Conservation (phyloP, 2,329 filamentous ascomycete species). For the Monilinia vaccinii-corymbosi region DNA sequence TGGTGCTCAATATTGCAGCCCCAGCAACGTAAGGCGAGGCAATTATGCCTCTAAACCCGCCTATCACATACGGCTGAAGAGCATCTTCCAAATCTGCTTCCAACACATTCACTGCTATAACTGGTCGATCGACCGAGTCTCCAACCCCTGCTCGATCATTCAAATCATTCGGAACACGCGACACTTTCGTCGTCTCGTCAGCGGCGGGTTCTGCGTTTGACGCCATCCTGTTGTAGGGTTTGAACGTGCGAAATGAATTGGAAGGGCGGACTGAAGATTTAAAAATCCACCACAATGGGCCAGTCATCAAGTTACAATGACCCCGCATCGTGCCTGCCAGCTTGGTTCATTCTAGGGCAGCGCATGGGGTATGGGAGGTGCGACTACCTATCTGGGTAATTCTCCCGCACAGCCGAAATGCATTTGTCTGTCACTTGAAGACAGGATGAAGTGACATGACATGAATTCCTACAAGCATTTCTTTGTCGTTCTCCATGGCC, state of each 20-base stretch:
- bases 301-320: neutral
- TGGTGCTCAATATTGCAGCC: neutral
- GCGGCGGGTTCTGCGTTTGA: neutral
- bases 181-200: neutral
- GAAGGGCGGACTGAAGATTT: neutral
- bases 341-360: neutral
- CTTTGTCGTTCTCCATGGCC: neutral
- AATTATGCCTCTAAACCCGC: neutral
- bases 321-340: neutral
- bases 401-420: neutral
- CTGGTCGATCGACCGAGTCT: neutral
- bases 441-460: neutral
- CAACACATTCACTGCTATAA: neutral
- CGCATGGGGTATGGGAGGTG: neutral
- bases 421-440: neutral
- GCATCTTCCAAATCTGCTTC: neutral
- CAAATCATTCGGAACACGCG: too few species aligned
- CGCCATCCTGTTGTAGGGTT: neutral
- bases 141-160: neutral
- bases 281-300: neutral
- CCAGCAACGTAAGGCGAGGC: slow-evolving; percentile 5
- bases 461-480: neutral
- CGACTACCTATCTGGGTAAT: neutral
- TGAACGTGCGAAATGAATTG: neutral
- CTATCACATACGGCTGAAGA: neutral